Evolutionary conservation across 2,329 filamentous ascomycete genomes (phyloP).

Genomic region (Leptographium wingfieldii): DNA sequence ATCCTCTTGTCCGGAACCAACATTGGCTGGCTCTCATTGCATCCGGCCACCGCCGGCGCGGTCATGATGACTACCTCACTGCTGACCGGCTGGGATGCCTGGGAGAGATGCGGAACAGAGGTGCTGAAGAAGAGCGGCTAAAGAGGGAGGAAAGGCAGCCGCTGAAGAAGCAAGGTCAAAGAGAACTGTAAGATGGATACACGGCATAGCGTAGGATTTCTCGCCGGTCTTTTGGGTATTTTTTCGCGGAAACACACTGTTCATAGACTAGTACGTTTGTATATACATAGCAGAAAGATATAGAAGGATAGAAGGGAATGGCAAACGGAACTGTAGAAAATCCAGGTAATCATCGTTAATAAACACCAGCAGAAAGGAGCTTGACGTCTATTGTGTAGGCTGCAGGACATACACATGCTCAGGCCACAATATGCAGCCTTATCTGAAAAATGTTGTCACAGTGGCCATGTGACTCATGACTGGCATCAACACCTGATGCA

Average conservation of each 20-base stretch:
- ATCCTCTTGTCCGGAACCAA: conserved; percentile 46
- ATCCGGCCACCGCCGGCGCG: conserved; percentile 38
- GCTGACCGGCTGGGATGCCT: conserved; percentile 47
- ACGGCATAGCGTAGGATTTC: neutral
- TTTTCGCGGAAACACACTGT: neutral
- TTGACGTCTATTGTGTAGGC: neutral
- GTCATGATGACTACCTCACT: conserved; percentile 50
- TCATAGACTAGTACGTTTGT: neutral
- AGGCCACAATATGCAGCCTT: neutral
- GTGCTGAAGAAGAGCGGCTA: neutral
- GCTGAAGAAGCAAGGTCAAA: neutral
- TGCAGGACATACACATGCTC: neutral
- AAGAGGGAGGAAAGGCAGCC: neutral
- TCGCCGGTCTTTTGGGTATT: neutral
- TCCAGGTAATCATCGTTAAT: too few relatives aligned
- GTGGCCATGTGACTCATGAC: neutral
- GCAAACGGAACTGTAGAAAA: too few relatives aligned
- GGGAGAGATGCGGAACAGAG: conserved; percentile 30
- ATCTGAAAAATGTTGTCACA: neutral
- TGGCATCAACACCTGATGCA: neutral
- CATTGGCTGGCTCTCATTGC: conserved; percentile 46
- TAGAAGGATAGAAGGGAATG: neutral
- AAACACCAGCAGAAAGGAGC: too few relatives aligned
- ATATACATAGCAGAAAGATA: neutral
- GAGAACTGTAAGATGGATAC: neutral